Evolutionary conservation across 1,284 basidiomycete species (phyloP), one percentile per base, ranked within the genome.

Genomic region (Cystobasidiaceae sp.): DNA sequence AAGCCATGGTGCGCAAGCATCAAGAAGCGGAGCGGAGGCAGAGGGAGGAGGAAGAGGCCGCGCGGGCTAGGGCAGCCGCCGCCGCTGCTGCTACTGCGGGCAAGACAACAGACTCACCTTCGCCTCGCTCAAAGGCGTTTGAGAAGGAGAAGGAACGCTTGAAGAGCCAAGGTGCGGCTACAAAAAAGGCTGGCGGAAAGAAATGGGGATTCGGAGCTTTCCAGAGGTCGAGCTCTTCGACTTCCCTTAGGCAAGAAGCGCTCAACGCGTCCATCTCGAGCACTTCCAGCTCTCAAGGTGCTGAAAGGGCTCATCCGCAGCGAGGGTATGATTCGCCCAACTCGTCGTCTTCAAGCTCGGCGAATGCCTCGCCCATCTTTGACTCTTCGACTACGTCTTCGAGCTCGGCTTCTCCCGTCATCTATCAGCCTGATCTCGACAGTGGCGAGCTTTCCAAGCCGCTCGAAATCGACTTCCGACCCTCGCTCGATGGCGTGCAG

Each of bases 1-100:
- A 93, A 0, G 88, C 89, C 74, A 83, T 96, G 13, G 92, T 90
- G 0, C 79, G 91, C 46, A 90, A 93, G 75, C 93, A 97, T 76
- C 77, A 79, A 68, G 59, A 58, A 43, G 67, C 62, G 30, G 72
- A 72, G 41, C 33, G 60, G 19, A 13, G 43, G 7, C 60, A 44
- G 19, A 32, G 27, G 3, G 60, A 62, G 30, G 44, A 59, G 25
- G 28, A 44, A n/a, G 61, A 55, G n/a, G 28, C 30, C 39, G 89
- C 89, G 1, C 89, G 91, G 76, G 75, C 73, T 48, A 66, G 74
- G 46, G 88, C 87, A 48, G 89, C 75, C 37, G 76, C 77, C 44
- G 56, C 76, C 70, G 76, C 74, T 46, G 73, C 77, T 67, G 70
- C 73, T 0, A 73, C 34, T 15, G 58, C 30, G 32, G 51, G 28